phyloP scores from a whole-genome alignment of 2,329 filamentous ascomycete species.

The Metarhizium sp. region DNA sequence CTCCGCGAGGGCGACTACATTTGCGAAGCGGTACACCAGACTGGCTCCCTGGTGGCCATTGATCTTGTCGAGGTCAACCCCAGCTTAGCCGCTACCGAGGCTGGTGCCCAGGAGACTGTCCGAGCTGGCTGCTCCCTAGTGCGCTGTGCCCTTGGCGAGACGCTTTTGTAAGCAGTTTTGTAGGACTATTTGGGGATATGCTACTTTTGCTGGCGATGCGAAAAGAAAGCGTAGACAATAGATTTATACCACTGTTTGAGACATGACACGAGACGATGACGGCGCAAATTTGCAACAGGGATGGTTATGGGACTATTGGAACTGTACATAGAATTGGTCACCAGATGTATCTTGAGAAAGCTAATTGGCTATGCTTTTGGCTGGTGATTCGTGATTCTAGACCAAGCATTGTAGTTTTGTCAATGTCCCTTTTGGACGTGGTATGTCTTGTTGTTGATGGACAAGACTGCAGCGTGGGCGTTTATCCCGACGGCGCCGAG shows the following conservation, averaged over 20 bases:
- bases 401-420: too few species aligned
- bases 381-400: too few species aligned
- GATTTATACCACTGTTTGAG: background rate
- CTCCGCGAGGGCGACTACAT: conserved; percentile 96
- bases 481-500: too few species aligned
- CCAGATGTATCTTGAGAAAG: background rate
- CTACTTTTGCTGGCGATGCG: background rate
- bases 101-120: conserved; percentile 76
- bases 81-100: conserved; percentile 50
- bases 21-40: conserved; percentile 76
- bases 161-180: conserved; percentile 50
- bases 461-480: too few species aligned
- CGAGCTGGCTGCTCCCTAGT: conserved; percentile 86
- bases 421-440: too few species aligned
- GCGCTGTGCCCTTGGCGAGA: conserved; percentile 85
- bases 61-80: conserved; percentile 81
- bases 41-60: conserved; percentile 67
- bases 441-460: too few species aligned
- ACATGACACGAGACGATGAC: background rate
- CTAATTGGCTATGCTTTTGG: too few species aligned
- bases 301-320: background rate
- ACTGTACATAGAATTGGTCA: background rate
- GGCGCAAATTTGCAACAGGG: background rate
- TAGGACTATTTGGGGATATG: background rate
- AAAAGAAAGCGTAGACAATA: background rate